Conservation (phyloP, 305 asterid species). For the Ilex paraguariensis region DNA sequence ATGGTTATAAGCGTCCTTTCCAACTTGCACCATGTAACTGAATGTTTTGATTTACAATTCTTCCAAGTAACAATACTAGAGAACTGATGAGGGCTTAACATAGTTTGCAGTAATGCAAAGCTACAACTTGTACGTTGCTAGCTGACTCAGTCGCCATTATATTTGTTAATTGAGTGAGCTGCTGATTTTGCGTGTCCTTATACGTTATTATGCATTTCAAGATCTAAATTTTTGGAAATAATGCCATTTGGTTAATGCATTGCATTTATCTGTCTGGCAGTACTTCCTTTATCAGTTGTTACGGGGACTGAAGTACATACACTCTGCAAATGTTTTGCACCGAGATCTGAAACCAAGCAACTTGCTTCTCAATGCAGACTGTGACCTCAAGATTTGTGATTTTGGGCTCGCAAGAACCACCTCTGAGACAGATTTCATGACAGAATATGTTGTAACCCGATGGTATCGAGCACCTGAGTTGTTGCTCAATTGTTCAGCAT, state of each 20-base stretch:
- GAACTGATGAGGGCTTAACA: too few relatives aligned
- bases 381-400: conserved; percentile 93
- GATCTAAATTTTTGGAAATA: too few relatives aligned
- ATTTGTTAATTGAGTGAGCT: too few relatives aligned
- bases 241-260: not conserved
- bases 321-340: conserved; percentile 88
- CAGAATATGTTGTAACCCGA: conserved; percentile 89
- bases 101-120: too few relatives aligned
- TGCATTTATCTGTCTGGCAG: conserved; percentile 34
- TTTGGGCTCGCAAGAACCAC: conserved; percentile 94
- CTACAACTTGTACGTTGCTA: too few relatives aligned
- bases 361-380: conserved; percentile 74
- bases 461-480: conserved; percentile 97
- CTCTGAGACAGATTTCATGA: conserved; percentile 81
- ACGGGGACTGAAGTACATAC: conserved; percentile 79
- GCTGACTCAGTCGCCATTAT: too few relatives aligned
- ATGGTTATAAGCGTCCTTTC: too few relatives aligned
- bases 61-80: too few relatives aligned
- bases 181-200: too few relatives aligned
- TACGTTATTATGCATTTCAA: too few relatives aligned
- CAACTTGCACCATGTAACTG: too few relatives aligned
- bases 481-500: conserved; percentile 83
- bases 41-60: too few relatives aligned
- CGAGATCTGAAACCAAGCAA: conserved; percentile 93
- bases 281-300: conserved; percentile 85